Evolutionary conservation across 495 filamentous ascomycete genomes (phyloP).

Genomic region (Neurospora sp.): DNA sequence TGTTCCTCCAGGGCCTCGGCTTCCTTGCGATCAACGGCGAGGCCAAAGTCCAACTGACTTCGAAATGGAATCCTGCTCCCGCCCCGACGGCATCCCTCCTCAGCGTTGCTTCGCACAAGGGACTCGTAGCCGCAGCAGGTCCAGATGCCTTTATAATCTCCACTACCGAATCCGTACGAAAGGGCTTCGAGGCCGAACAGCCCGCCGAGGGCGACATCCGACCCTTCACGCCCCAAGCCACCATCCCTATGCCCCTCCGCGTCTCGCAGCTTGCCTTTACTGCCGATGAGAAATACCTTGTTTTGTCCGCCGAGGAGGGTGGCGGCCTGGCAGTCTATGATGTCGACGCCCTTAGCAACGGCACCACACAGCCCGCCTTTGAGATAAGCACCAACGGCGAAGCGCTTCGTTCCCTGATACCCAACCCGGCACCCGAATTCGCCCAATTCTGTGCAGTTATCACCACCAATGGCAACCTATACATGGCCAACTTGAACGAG

Average conservation of each 20-base stretch:
- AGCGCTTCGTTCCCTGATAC: slow-evolving; percentile 60
- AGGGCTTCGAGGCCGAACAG: slow-evolving; percentile 54
- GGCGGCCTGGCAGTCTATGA: slow-evolving; percentile 78
- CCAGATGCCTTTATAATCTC: slow-evolving; percentile 70
- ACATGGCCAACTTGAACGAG: slow-evolving; percentile 70
- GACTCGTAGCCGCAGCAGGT: slow-evolving; percentile 77
- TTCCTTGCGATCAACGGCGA: slow-evolving; percentile 75
- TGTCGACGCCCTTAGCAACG: slow-evolving; percentile 51
- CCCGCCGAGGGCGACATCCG: slow-evolving; percentile 53
- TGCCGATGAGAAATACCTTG: slow-evolving; percentile 69
- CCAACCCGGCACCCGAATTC: slow-evolving; percentile 65
- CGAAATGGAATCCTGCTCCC: slow-evolving; percentile 74
- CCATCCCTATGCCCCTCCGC: slow-evolving; percentile 58
- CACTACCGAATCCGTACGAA: slow-evolving; percentile 64
- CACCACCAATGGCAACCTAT: slow-evolving; percentile 66
- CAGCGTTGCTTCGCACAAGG: slow-evolving; percentile 68
- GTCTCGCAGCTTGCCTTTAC: slow-evolving; percentile 88
- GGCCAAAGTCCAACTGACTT: slow-evolving; percentile 68
- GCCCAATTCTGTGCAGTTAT: slow-evolving; percentile 65
- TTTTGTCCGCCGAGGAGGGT: slow-evolving; percentile 73
- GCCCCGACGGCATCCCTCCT: slow-evolving; percentile 74
- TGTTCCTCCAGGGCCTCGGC: slow-evolving; percentile 53
- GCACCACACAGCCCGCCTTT: slow-evolving; percentile 52
- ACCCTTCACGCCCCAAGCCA: slow-evolving; percentile 63
- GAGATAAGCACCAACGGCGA: slow-evolving; percentile 69